Evolutionary conservation across 2,329 filamentous ascomycete genomes (phyloP), one percentile per base, ranked within the genome.

Genomic region (Cladosporium phlei): DNA sequence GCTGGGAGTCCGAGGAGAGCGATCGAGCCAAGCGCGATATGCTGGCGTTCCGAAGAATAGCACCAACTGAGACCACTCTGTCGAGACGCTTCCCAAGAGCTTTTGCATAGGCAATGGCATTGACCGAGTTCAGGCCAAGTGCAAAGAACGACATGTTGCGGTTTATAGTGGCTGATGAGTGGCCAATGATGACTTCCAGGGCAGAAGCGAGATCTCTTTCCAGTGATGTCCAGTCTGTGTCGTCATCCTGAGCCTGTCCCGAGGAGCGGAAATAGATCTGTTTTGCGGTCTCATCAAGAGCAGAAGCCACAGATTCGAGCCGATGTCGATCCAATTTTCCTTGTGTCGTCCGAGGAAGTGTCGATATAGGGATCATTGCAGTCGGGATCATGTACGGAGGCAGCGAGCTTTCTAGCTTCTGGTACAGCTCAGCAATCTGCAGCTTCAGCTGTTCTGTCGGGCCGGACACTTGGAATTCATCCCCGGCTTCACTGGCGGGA

Each of bases 91-190:
- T 73, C 45, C 76, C 73, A 0, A 95, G 61, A 12, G 64, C 59
- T 45, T 74, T 79, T 0, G 85, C 78, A 7, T 94, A 66, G 0
- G 77, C 69, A 52, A 95, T 94, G 0, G 86, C 87, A 6, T 83
- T 85, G 20, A 95, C 80, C 0, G 89, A 95, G 61, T 95, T 88
- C 5, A 96, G 64, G 0, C 90, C 90, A 2, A 95, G 65, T n/a
- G 76, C 79, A 46, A 85, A 82, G 50, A 95, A 85, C 0, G 88
- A 88, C 0, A 81, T 83, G 67, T 82, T 82, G 24, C 78, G 77
- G 8, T 66, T 69, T 28, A 95, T 71, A 0, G 71, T 65, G 1
- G 62, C 55, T 3, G 59, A 47, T 0, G 76, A 59, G 1, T 79
- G 59, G 0, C 67, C 12, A 12, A 45, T 37, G 24, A 45, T 25